Evolutionary conservation across 1,139 yeast genomes (phyloP).

Genomic region (Tardiomyces digboiensis): DNA sequence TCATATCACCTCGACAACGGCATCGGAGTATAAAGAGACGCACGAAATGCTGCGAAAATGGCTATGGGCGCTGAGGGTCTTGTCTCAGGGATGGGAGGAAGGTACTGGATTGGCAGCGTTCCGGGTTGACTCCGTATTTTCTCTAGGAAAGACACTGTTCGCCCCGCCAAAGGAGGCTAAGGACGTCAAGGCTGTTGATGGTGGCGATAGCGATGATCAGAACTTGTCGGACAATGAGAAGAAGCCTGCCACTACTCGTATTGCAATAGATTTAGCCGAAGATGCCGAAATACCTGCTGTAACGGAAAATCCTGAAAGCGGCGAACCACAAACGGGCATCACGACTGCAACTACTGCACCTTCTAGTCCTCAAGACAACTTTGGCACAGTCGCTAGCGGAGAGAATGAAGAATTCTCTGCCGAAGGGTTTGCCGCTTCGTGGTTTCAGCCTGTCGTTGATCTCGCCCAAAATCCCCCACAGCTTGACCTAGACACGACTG

Average conservation of each 20-base stretch:
- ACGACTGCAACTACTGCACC: too few species aligned
- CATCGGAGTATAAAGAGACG: conserved; percentile 21
- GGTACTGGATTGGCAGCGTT: conserved; percentile 28
- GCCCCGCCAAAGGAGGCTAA: neutral
- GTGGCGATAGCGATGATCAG: too few species aligned
- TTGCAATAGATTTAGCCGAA: too few species aligned
- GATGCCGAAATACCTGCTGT: too few species aligned
- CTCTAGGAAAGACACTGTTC: conserved; percentile 16
- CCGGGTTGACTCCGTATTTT: conserved; percentile 26
- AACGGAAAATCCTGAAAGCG: too few species aligned
- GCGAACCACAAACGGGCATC: too few species aligned
- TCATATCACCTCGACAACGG: conserved; percentile 24
- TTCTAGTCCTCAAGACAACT: too few species aligned
- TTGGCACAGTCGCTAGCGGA: neutral
- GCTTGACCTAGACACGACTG: conserved; percentile 11
- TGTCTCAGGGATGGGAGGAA: conserved; percentile 23
- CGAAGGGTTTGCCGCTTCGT: neutral
- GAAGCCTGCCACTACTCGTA: too few species aligned
- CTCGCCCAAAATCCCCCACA: conserved; percentile 4
- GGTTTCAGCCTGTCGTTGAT: neutral
- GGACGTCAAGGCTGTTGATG: too few species aligned
- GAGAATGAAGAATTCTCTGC: neutral
- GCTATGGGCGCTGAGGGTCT: conserved; percentile 17
- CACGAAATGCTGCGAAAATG: conserved; percentile 24
- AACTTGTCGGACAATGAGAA: too few species aligned